Percentiles rank a stretch among this genome's conserved stretches.
Evolutionary conservation across 306 rosid species (phyloP).

Genomic region (Carpinus fangiana): DNA sequence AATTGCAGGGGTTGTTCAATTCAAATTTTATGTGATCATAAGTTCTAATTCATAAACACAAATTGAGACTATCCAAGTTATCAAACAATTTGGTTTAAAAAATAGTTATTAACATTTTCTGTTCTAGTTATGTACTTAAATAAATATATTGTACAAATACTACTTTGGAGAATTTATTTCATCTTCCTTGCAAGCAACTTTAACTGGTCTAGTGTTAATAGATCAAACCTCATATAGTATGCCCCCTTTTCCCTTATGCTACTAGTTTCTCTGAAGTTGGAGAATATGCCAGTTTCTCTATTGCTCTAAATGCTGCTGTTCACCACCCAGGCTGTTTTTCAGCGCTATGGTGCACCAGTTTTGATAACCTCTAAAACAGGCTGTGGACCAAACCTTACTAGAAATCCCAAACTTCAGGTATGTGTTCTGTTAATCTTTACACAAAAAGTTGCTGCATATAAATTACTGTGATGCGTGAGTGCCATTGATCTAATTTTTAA

Average conservation of each 20-base stretch:
- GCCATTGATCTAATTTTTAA: neutral
- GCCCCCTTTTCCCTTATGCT: neutral
- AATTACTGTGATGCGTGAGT: neutral
- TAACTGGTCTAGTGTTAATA: neutral
- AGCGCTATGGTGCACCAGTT: conserved; percentile 14
- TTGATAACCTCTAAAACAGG: conserved; percentile 7
- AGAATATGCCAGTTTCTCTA: neutral
- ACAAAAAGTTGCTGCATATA: neutral
- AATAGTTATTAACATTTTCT: neutral
- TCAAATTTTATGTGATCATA: neutral
- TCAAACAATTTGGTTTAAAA: neutral
- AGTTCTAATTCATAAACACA: neutral
- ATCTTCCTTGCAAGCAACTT: neutral
- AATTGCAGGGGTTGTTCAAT: too few species aligned
- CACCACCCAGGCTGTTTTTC: conserved; percentile 20
- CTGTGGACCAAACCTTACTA: conserved; percentile 10
- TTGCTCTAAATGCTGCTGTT: conserved; percentile 7
- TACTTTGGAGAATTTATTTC: neutral
- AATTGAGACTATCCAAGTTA: neutral
- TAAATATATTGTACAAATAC: neutral
- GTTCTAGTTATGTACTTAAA: neutral
- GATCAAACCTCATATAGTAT: neutral
- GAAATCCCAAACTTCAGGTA: conserved; percentile 31
- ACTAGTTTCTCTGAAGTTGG: neutral
- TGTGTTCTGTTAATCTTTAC: conserved; percentile 4